A percentile compares a stretch with the other conserved stretches of the same genome.
phyloP scores from a whole-genome alignment of 1,139 yeast genomes.

The Suhomyces wounanorum region DNA sequence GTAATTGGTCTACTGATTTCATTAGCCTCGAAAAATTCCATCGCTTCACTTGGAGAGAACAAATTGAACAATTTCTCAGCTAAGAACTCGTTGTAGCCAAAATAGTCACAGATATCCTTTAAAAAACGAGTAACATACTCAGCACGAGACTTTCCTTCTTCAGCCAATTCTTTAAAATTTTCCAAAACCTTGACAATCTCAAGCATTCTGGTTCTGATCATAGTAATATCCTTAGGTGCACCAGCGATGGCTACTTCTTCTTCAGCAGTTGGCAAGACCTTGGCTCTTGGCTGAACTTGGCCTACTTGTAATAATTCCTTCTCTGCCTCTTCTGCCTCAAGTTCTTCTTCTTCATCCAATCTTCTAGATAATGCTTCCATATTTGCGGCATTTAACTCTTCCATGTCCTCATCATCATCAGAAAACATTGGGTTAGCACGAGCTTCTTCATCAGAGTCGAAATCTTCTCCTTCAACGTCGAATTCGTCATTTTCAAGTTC shows the following conservation, averaged over 20 bases:
- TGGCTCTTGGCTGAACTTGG: conserved; percentile 68
- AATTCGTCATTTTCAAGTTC: conserved; percentile 34
- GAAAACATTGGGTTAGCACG: conserved; percentile 80
- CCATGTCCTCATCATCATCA: conserved; percentile 81
- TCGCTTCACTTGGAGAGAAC: conserved; percentile 93
- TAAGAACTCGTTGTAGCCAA: conserved; percentile 92
- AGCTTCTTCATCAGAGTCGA: conserved; percentile 56
- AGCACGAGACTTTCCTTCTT: conserved; percentile 81
- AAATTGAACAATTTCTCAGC: conserved; percentile 91
- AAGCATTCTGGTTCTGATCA: conserved; percentile 89
- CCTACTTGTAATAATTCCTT: conserved; percentile 62
- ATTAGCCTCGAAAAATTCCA: conserved; percentile 98
- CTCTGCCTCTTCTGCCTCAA: conserved; percentile 79
- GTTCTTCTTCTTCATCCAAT: conserved; percentile 70
- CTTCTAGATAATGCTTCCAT: conserved; percentile 76
- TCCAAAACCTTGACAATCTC: conserved; percentile 96
- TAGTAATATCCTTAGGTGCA: conserved; percentile 73
- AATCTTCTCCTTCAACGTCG: conserved; percentile 47
- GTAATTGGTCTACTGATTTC: conserved; percentile 97
- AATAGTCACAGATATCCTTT: conserved; percentile 86
- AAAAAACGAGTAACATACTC: conserved; percentile 78
- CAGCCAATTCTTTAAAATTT: conserved; percentile 81
- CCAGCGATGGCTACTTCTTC: conserved; percentile 54
- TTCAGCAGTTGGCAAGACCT: conserved; percentile 61
- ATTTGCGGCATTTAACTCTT: conserved; percentile 79